Evolutionary conservation across 2,329 filamentous ascomycete species (phyloP).

Genomic region (Raffaelea arxii): DNA sequence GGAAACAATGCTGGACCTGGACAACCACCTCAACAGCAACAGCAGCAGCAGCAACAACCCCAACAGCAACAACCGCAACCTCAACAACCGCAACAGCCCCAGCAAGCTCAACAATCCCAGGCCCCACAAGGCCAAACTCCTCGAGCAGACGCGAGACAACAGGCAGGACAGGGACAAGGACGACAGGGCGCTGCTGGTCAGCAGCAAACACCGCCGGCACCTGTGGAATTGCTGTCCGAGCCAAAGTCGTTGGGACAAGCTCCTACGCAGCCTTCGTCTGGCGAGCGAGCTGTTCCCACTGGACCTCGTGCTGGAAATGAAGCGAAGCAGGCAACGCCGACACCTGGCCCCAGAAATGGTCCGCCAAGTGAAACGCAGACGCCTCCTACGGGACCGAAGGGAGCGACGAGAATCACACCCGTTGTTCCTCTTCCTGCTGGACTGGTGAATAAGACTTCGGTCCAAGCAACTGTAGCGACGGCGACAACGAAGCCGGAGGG

Average conservation of each 20-base stretch:
- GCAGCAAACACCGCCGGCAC: constrained; percentile 19
- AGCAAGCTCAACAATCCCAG: constrained; percentile 17
- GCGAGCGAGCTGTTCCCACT: constrained; percentile 26
- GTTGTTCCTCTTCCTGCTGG: constrained; percentile 53
- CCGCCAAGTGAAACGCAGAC: constrained; percentile 15
- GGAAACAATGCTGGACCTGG: constrained; percentile 18
- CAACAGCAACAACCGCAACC: constrained; percentile 20
- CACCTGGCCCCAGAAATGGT: not conserved
- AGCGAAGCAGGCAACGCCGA: not conserved
- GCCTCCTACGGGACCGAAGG: constrained; percentile 33
- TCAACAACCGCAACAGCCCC: constrained; percentile 12
- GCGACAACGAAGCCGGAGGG: constrained; percentile 26
- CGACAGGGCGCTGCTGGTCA: no score
- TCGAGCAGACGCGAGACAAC: no score
- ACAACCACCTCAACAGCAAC: constrained; percentile 11
- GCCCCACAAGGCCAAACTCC: constrained; percentile 31
- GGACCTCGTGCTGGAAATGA: constrained; percentile 17
- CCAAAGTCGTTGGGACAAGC: constrained; percentile 40
- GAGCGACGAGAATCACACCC: constrained; percentile 46
- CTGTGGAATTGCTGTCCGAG: constrained; percentile 35
- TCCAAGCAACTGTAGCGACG: constrained; percentile 22
- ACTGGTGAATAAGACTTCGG: constrained; percentile 19
- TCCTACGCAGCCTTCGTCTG: constrained; percentile 24
- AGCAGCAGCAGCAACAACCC: constrained; percentile 16
- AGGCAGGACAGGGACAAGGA: no score